phyloP scores from a whole-genome alignment of 495 filamentous ascomycete genomes.

The Penicillium cinerascens region DNA sequence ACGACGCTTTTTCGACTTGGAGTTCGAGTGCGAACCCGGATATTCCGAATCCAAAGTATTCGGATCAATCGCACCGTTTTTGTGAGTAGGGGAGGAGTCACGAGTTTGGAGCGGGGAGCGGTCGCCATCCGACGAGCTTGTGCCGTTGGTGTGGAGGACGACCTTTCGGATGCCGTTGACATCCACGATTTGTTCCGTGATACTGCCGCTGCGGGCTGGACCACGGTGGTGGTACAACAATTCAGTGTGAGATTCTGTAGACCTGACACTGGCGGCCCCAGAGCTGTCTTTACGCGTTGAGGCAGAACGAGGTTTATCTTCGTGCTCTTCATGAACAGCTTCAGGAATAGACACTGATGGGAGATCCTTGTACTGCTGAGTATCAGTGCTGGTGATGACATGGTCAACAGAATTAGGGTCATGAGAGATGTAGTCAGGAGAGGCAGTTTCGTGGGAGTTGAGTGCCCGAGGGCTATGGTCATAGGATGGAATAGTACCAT shows the following conservation, averaged over 20 bases:
- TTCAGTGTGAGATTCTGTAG: constrained; percentile 33
- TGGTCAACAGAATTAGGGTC: not conserved
- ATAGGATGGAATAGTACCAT: constrained; percentile 52
- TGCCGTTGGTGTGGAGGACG: constrained; percentile 69
- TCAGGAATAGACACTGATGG: constrained; percentile 36
- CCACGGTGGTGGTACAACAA: constrained; percentile 41
- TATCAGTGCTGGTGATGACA: constrained; percentile 22
- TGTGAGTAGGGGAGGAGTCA: not conserved
- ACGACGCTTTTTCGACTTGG: constrained; percentile 26
- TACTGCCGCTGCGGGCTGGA: constrained; percentile 75
- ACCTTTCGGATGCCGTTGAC: constrained; percentile 80
- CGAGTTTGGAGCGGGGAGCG: constrained; percentile 5
- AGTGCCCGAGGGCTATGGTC: not conserved
- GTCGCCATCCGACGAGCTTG: constrained; percentile 43
- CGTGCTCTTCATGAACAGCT: constrained; percentile 37
- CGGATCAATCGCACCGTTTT: not conserved
- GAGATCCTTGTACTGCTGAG: constrained; percentile 27
- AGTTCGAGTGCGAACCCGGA: constrained; percentile 2
- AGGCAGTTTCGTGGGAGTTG: not conserved
- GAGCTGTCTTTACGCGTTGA: constrained; percentile 22
- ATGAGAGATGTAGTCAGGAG: not conserved
- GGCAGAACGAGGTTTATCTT: constrained; percentile 19
- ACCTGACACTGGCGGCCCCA: constrained; percentile 35
- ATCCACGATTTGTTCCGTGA: constrained; percentile 84
- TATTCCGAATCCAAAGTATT: constrained; percentile 8